Conservation (phyloP, 805 yeast genomes). For the Lipomyces starkeyi region DNA sequence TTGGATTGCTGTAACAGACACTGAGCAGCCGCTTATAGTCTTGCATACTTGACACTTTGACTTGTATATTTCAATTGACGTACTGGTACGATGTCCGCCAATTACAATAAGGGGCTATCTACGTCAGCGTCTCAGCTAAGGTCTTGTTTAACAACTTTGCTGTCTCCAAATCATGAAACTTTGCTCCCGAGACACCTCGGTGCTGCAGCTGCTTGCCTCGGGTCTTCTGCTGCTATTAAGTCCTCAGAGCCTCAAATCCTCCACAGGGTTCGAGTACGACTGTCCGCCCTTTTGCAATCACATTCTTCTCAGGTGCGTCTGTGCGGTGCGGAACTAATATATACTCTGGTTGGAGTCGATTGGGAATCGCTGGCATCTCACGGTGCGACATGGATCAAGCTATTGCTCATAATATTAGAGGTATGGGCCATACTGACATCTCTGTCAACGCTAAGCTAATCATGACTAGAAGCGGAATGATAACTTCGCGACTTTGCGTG, state of each 20-base stretch:
- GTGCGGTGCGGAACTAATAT: conserved; percentile 29
- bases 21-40: neutral
- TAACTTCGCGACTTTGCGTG: neutral
- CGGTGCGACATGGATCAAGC: conserved; percentile 32
- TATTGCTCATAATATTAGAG: conserved; percentile 25
- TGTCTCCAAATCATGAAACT: conserved; percentile 28
- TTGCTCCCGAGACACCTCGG: conserved; percentile 22
- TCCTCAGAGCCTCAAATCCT: conserved; percentile 22
- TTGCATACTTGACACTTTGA: neutral
- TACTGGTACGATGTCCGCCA: neutral
- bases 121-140: conserved; percentile 17
- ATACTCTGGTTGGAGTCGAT: conserved; percentile 20
- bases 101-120: neutral
- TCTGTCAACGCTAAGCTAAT: conserved; percentile 2
- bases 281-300: conserved; percentile 33
- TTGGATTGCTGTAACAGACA: neutral
- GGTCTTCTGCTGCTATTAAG: conserved; percentile 18
- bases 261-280: conserved; percentile 33
- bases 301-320: conserved; percentile 1
- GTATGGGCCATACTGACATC: conserved; percentile 1
- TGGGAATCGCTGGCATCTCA: conserved; percentile 36
- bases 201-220: conserved; percentile 16
- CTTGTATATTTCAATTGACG: neutral
- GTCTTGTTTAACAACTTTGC: conserved; percentile 21
- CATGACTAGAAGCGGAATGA: conserved; percentile 16